phyloP scores from a whole-genome alignment of 1,139 yeast genomes.

The Geotrichum fermentans region DNA sequence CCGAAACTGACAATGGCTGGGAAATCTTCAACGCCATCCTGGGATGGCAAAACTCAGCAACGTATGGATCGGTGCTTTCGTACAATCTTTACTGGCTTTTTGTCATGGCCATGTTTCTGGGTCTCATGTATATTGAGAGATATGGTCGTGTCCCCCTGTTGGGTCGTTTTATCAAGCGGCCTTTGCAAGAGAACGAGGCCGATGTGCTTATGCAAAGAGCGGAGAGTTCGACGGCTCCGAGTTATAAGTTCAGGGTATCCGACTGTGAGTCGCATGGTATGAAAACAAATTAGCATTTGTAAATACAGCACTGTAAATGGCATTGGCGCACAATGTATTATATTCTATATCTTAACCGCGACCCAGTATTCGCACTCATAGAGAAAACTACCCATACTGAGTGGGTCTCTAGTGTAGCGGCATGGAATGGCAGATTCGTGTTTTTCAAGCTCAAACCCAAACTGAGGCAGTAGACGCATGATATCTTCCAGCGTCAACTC shows the following conservation, averaged over 20 bases:
- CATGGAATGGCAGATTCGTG: conserved; percentile 46
- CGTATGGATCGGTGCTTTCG: conserved; percentile 77
- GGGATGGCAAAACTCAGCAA: conserved; percentile 92
- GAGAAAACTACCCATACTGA: conserved; percentile 52
- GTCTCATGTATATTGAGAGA: conserved; percentile 9
- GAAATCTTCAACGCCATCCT: conserved; percentile 81
- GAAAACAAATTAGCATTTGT: neutral
- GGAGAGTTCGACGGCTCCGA: conserved; percentile 25
- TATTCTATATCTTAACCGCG: conserved; percentile 35
- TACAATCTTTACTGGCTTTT: conserved; percentile 80
- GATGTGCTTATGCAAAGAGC: conserved; percentile 32
- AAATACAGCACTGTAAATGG: too few species aligned
- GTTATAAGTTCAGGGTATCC: neutral
- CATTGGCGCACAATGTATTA: too few species aligned
- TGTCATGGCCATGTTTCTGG: conserved; percentile 40
- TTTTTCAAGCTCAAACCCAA: conserved; percentile 53
- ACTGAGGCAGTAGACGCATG: conserved; percentile 43
- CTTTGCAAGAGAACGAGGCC: conserved; percentile 29
- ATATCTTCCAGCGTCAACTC: conserved; percentile 64
- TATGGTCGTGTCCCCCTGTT: conserved; percentile 28
- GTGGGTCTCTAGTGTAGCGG: conserved; percentile 53
- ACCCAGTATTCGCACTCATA: conserved; percentile 75
- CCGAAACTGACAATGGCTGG: conserved; percentile 86
- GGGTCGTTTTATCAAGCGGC: conserved; percentile 23
- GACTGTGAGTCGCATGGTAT: neutral